Base-by-base conservation (phyloP, 352 stramenopile species). In the Aphanomyces cochlioides region DNA sequence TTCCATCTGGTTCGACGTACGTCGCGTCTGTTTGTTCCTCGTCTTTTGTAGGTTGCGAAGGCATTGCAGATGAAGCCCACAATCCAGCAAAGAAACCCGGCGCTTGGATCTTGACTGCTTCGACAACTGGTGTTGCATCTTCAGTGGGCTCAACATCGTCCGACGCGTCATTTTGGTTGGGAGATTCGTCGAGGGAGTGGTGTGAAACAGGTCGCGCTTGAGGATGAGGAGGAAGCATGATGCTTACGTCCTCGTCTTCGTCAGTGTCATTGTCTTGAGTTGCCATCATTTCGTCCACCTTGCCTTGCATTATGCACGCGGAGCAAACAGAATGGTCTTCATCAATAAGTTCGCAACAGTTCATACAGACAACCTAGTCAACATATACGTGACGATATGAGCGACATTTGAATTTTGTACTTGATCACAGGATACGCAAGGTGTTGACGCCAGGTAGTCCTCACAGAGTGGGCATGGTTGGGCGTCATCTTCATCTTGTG, bases 281-380 rank as follows among this genome's bases (percentile, higher is more conserved):
- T 19, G 47, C 63, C 15, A 53, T 36, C 38, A 53, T 38, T 43
- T 66, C 38, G 38, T 38, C 50, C 10, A 58, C 15, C 41, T 69
- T 69, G 28, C 21, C 50, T 10, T 58, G 28, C 8, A 58, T 39
- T 7, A 69, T 12, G 36, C 63, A 69, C 34, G 19, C 12, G 10
- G 63, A 59, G 38, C 63, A 69, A 21, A 50, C 54, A n/a, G 47
- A 50, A 10, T 60, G 5, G 2, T 40, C 47, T 3, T n/a, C 19
- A 10, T 69, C 63, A 39, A 47, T 3, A 21, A 69, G 34, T n/a
- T 69, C 15, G 50, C 63, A 60, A 39, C 63, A 69, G 63, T 69
- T 65, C 34, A 60, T 43, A 21, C 63, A 69, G 12, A 45, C 47
- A 12, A 47, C 21, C 47, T 50, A 69, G 6, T 8, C 28, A 28